Evolutionary conservation across 2,329 filamentous ascomycete genomes (phyloP), one percentile per base, ranked within the genome.

Genomic region (Colletotrichum sp.): DNA sequence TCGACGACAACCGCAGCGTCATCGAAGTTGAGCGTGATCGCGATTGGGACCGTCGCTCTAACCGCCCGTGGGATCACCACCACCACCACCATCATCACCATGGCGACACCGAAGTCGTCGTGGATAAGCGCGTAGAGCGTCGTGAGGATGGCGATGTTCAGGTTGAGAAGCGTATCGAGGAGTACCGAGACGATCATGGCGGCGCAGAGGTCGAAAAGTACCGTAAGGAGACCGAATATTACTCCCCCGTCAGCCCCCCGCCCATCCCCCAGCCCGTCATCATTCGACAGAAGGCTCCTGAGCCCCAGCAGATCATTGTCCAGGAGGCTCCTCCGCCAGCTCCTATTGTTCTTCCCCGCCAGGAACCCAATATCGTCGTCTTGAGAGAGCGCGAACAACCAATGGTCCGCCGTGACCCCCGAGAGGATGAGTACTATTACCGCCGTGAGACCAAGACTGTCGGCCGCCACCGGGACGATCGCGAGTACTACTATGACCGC

Each of bases 181-280:
- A 91, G 78, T 87, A 86, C 64, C 83, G 86, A 32, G 88, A 89
- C 60, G 88, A 89, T 28, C 79, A 82, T n/a, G 70, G 70, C 26
- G 86, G 86, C 60, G 86, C 86, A 72, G 89, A 92, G 21, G 80
- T 92, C 57, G 91, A 93, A 81, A 88, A 88, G 80, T 92, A 91
- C 80, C 89, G 89, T 80, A 90, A 89, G 82, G 91, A 93, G 81
- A 91, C 90, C 4, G 92, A 93, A 78, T 93, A 92, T 81, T 93
- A 90, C 79, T 85, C 88, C 60, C 88, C 88, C 5, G 85, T 87
- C 30, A 86, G 90, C 26, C 88, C 89, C 15, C 83, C 87, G 12
- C 87, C 87, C 6, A 72, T 80, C 8, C 85, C 81, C 6, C 76
- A 76, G 6, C 90, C 90, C 7, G 88, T 92, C 76, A 86, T 92